phyloP scores from a whole-genome alignment of 768 basidiomycete genomes.

The Pholiota microspora region DNA sequence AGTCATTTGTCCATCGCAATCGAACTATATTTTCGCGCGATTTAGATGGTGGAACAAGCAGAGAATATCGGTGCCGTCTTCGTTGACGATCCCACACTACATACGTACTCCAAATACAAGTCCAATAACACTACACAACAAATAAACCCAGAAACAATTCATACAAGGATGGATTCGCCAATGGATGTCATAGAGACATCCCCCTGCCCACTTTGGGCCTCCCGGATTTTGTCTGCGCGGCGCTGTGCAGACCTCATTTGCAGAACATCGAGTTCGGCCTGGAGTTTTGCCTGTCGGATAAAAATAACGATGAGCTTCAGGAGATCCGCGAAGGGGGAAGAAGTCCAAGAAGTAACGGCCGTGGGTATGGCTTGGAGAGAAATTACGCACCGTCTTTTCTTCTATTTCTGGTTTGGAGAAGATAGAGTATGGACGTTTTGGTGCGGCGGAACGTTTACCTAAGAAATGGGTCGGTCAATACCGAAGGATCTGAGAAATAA shows the following conservation, averaged over 20 bases:
- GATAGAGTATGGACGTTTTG: conserved; percentile 52
- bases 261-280: conserved; percentile 56
- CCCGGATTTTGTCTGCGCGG: conserved; percentile 25
- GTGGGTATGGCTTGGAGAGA: too few relatives aligned
- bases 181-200: background rate
- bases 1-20: background rate
- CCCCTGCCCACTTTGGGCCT: conserved; percentile 13
- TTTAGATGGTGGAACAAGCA: too few relatives aligned
- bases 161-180: background rate
- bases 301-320: background rate
- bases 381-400: conserved; percentile 46
- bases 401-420: conserved; percentile 60
- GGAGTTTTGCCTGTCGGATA: conserved; percentile 43
- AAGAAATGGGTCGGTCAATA: background rate
- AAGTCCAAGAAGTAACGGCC: too few relatives aligned
- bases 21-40: background rate
- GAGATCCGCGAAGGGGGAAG: background rate
- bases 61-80: too few relatives aligned
- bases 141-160: background rate
- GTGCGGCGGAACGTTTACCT: conserved; percentile 45
- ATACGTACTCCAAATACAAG: too few relatives aligned
- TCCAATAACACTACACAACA: too few relatives aligned
- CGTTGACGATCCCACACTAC: too few relatives aligned
- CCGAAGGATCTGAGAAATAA: background rate
- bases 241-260: conserved; percentile 48